Base-by-base conservation (phyloP, 2,329 filamentous ascomycete species). In the Trichoderma lentiforme region DNA sequence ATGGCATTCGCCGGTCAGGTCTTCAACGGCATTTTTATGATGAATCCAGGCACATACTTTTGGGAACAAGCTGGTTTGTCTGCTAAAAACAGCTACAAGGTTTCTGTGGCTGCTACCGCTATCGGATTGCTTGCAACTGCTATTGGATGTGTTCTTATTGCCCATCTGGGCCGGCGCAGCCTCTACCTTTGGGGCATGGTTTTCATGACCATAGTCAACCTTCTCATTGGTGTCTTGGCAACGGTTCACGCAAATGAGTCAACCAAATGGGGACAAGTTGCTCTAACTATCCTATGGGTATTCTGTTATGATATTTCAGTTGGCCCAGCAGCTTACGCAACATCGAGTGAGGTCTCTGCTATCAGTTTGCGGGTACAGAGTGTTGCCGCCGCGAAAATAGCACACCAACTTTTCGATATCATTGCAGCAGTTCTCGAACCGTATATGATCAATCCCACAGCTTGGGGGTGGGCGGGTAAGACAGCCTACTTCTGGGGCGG, bases 321-420 rank as follows among this genome's bases (percentile, higher is more conserved):
- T 14, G 88, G 87, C 0, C 87, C 87, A 0, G 83, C 88, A 8
- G 84, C 84, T 5, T 89, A 88, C 77, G 83, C 83, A 1, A 79
- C 89, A 32, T 76, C 88, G 12, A 83, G 86, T 0, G 87, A 89
- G 74, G 82, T 86, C 4, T 86, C 86, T 0, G 87, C 86, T 0
- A 85, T 85, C 0, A 83, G 87, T 9, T 83, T 89, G 47, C 85
- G 86, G 73, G 82, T 84, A 34, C 88, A 88, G 80, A 87, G 86
- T 1, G 85, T 88, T 14, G 86, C 87, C 3, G 79, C 89, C 63
- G 84, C 86, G 1, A 81, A 86, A 14, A 77, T 79, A 0, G 78
- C 78, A 0, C 80, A 81, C 70, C 81, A 88, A 64, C 80, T 86
- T 12, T 82, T 82, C 76, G 85, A 85, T 73, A 86, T 89, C 32